phyloP scores from a whole-genome alignment of 768 basidiomycete genomes.

The Rhodotorula graminis region DNA sequence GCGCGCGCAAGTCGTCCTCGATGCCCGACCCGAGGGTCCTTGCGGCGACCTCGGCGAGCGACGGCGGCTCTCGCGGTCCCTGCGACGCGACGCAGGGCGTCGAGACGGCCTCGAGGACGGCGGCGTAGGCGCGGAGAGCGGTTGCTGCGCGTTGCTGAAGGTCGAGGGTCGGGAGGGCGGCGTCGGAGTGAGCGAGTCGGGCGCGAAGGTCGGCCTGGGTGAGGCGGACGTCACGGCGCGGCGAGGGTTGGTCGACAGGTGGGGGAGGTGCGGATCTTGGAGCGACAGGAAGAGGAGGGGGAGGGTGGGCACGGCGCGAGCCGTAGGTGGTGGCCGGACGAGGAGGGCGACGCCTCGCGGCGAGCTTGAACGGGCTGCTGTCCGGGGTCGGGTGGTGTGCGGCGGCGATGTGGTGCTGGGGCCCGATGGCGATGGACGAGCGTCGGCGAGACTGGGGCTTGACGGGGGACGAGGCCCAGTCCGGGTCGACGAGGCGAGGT shows the following conservation, averaged over 20 bases:
- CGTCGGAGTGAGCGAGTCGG: not conserved
- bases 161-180: not conserved
- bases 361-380: conserved; percentile 1
- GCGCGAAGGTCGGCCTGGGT: not conserved
- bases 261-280: not conserved
- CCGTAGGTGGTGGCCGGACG: not conserved
- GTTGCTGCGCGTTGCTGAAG: not conserved
- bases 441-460: too few relatives aligned
- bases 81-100: accelerated
- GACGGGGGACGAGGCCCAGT: too few relatives aligned
- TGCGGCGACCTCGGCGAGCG: not conserved
- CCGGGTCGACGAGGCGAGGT: too few relatives aligned
- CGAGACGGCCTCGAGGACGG: not conserved
- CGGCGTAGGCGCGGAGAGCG: not conserved
- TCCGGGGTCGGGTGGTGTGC: not conserved
- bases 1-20: not conserved
- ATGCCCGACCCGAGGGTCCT: not conserved
- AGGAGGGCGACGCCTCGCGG: not conserved
- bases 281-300: not conserved
- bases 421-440: not conserved
- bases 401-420: not conserved
- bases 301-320: not conserved
- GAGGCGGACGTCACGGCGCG: not conserved
- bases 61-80: not conserved
- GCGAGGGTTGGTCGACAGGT: not conserved